A percentile compares a stretch with the other conserved stretches of the same genome.
phyloP scores from a whole-genome alignment of 768 basidiomycete species.

The Kwoniella bestiolae region DNA sequence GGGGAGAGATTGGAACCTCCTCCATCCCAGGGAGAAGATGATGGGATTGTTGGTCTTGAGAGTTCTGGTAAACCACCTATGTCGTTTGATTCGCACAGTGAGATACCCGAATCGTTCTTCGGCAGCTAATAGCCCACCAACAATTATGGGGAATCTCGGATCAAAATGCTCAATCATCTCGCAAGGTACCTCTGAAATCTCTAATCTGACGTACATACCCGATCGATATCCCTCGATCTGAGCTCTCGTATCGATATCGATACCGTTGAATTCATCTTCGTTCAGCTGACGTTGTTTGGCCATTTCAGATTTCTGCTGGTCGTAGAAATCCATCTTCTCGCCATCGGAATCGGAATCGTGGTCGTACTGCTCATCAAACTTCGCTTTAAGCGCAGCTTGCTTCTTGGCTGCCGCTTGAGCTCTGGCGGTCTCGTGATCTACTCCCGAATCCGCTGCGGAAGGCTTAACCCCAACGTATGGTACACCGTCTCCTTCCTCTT shows the following conservation, averaged over 20 bases:
- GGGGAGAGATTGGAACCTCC: slow-evolving; percentile 91
- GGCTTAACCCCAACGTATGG: slow-evolving; percentile 59
- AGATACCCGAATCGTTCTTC: slow-evolving; percentile 93
- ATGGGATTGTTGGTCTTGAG: slow-evolving; percentile 97
- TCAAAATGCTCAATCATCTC: slow-evolving; percentile 94
- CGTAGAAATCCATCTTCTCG: slow-evolving; percentile 81
- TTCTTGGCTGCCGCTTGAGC: slow-evolving; percentile 70
- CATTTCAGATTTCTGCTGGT: slow-evolving; percentile 88
- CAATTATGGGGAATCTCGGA: slow-evolving; percentile 83
- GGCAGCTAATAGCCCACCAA: slow-evolving; percentile 85
- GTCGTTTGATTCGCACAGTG: slow-evolving; percentile 93
- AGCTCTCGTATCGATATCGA: slow-evolving; percentile 75
- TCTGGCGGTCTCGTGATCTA: slow-evolving; percentile 52
- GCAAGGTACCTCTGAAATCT: slow-evolving; percentile 79
- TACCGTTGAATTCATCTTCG: slow-evolving; percentile 77
- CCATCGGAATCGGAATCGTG: slow-evolving; percentile 68
- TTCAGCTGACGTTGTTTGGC: slow-evolving; percentile 80
- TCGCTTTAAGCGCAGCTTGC: slow-evolving; percentile 87
- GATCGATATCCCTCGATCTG: slow-evolving; percentile 89
- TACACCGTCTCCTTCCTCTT: slow-evolving; percentile 58
- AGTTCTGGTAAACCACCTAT: slow-evolving; percentile 87
- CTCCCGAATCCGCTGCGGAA: slow-evolving; percentile 17
- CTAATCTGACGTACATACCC: slow-evolving; percentile 89
- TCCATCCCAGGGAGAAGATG: slow-evolving; percentile 96
- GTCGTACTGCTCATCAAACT: slow-evolving; percentile 96